phyloP scores from a whole-genome alignment of 73 alveolate species.

The Paramecium pentaurelia region DNA sequence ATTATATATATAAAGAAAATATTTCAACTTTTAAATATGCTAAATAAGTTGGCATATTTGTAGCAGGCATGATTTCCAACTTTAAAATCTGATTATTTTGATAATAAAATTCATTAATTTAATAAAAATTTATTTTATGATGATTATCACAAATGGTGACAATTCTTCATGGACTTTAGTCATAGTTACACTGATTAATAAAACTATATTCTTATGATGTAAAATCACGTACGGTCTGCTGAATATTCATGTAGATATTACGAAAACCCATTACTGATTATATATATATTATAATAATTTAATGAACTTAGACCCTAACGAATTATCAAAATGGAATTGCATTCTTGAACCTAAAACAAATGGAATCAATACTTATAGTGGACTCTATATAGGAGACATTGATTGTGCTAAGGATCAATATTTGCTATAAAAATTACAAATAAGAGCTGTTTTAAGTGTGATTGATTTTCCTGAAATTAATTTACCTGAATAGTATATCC shows the following conservation, averaged over 20 bases:
- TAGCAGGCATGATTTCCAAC: not conserved
- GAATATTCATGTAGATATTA: slow-evolving; percentile 23
- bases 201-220: slow-evolving; percentile 18
- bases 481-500: not conserved
- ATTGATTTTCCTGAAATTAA: slow-evolving; percentile 9
- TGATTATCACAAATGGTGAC: slow-evolving; percentile 15
- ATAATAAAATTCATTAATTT: not conserved
- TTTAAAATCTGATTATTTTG: not conserved
- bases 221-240: slow-evolving; percentile 57
- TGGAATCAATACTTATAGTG: not conserved
- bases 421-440: not conserved
- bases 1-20: not conserved
- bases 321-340: slow-evolving; percentile 31
- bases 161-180: slow-evolving; percentile 31
- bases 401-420: slow-evolving; percentile 23
- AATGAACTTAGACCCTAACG: not conserved
- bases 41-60: not conserved
- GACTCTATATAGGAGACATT: slow-evolving; percentile 36
- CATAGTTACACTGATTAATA: slow-evolving; percentile 48
- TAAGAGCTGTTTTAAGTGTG: not conserved
- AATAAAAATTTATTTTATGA: slow-evolving; percentile 12
- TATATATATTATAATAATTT: not conserved
- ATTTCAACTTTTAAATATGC: slow-evolving; percentile 15
- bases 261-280: slow-evolving; percentile 47
- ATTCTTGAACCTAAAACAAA: not conserved